Percentiles rank a stretch among this genome's conserved stretches.
Evolutionary conservation across 2,329 filamentous ascomycete species (phyloP).

Genomic region (Basipetospora chlamydospora): DNA sequence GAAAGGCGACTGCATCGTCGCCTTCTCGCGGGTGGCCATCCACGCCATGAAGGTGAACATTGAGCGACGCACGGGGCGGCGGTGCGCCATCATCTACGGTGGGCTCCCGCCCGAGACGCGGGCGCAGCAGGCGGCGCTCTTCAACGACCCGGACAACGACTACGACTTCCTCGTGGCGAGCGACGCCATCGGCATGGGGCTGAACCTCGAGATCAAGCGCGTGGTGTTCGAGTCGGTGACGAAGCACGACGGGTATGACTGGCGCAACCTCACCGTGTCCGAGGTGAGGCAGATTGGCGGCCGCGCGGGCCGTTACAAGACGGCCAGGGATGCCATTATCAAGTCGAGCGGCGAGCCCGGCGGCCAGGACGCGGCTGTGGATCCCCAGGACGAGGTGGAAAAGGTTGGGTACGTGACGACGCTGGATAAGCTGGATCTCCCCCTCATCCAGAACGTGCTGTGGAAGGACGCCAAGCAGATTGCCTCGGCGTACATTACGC

Average conservation of each 20-base stretch:
- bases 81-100: slow-evolving; percentile 88
- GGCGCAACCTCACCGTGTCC: slow-evolving; percentile 48
- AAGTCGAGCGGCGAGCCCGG: too few relatives aligned
- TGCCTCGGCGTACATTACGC: slow-evolving; percentile 55
- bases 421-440: slow-evolving; percentile 56
- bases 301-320: slow-evolving; percentile 73
- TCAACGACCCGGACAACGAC: slow-evolving; percentile 90
- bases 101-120: slow-evolving; percentile 83
- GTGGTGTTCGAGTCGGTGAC: slow-evolving; percentile 68
- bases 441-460: slow-evolving; percentile 48
- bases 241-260: slow-evolving; percentile 53
- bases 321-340: slow-evolving; percentile 41
- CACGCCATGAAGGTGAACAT: slow-evolving; percentile 68
- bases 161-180: slow-evolving; percentile 92
- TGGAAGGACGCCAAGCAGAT: slow-evolving; percentile 48
- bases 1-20: slow-evolving; percentile 83
- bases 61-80: slow-evolving; percentile 58
- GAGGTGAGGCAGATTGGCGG: slow-evolving; percentile 94
- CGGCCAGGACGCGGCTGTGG: neutral
- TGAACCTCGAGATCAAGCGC: slow-evolving; percentile 85
- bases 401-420: slow-evolving; percentile 65
- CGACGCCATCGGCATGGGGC: slow-evolving; percentile 92
- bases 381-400: slow-evolving; percentile 11
- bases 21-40: slow-evolving; percentile 70
- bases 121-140: slow-evolving; percentile 77